Base-by-base conservation (phyloP, 257 asterid genomes). In the Henckelia pumila region DNA sequence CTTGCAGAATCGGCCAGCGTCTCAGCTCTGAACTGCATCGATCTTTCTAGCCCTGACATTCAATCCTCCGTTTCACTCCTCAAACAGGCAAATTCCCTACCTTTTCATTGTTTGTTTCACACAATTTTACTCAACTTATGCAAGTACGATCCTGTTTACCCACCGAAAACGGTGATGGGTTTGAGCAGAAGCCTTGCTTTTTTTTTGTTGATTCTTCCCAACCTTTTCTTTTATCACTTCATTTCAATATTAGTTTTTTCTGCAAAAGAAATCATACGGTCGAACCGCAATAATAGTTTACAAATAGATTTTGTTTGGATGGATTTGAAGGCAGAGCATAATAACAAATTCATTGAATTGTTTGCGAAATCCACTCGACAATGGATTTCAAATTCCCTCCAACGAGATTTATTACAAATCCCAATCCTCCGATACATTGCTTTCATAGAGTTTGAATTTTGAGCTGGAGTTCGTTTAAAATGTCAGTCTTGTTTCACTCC, bases 11-110 rank as follows among this genome's bases (percentile, higher is more conserved):
- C 78, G 22, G 67, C 79, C n/a, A 67, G 24, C 16, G 47, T 75
- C 29, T 66, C 85, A 17, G 9, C 0, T 7, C 79, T 84, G n/a
- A 75, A 71, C 33, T 76, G 83, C 55, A 68, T 85, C 66, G 91
- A 85, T 73, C 88, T 85, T 37, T 78, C 85, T 1, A 60, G 71
- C 70, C 61, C 79, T 25, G 84, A 85, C 69, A 70, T 69, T 62
- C 73, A 75, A 7, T 71, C 80, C 50, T 74, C 88, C 0, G 88
- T 80, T 61, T 59, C 79, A 7, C 86, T 80, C 24, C 72, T 85
- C 60, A 82, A 82, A 75, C 84, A 82, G 91, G 91, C 67, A 32
- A 40, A 35, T 1, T 37, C 47, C 16, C 47, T 37, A 9, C 16
- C 47, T 37, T 4, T 2, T 2, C 2, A 30, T 30, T 30, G 5